Conservation (phyloP, 345 rosid genomes). For the Aquilaria malaccensis region DNA sequence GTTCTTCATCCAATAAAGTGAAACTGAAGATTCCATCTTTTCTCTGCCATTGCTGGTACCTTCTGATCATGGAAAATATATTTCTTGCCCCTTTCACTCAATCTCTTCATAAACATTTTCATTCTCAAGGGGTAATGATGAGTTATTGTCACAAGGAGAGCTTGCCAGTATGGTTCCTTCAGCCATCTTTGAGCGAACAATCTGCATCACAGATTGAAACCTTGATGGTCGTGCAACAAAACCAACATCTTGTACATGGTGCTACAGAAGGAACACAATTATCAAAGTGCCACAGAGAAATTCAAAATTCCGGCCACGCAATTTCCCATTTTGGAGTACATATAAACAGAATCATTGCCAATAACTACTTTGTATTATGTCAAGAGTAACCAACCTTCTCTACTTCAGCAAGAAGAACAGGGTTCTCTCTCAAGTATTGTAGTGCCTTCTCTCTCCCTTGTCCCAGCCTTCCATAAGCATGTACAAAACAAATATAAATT, state of each 20-base stretch:
- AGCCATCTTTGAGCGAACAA: conserved; percentile 45
- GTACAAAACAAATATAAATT: not conserved
- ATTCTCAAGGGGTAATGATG: conserved; percentile 26
- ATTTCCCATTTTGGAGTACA: no score
- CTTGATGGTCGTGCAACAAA: not conserved
- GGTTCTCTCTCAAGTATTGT: conserved; percentile 74
- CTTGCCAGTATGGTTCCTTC: conserved; percentile 45
- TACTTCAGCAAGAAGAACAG: conserved; percentile 52
- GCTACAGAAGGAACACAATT: no score
- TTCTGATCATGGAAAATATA: no score
- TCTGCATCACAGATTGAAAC: conserved; percentile 29
- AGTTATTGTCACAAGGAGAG: conserved; percentile 27
- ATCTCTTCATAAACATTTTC: conserved; percentile 40
- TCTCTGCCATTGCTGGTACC: no score
- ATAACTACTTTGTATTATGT: no score
- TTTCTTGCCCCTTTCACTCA: conserved; percentile 12
- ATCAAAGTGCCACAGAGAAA: no score
- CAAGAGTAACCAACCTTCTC: conserved; percentile 52
- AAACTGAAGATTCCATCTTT: not conserved
- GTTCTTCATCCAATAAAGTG: no score
- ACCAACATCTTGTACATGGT: not conserved
- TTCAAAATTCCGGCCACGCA: no score
- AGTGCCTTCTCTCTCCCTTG: conserved; percentile 94
- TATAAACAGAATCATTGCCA: no score
- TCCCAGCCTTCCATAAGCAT: conserved; percentile 51